Evolutionary conservation across 2,329 filamentous ascomycete genomes (phyloP).

Genomic region (Neonectria coccinea): DNA sequence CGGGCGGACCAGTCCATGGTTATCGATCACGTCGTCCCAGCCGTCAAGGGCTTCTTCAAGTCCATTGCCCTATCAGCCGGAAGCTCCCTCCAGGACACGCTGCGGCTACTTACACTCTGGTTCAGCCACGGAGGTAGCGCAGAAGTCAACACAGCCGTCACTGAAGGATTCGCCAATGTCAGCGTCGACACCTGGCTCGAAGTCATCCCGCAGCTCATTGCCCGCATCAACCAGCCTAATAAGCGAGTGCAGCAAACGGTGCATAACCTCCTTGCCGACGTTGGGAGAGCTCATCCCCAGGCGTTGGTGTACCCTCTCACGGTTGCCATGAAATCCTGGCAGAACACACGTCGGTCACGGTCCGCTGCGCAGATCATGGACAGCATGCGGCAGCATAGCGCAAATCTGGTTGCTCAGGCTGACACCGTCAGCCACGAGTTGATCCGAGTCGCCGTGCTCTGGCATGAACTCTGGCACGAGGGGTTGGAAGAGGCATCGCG

Average conservation of each 20-base stretch:
- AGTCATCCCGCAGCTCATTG: conserved; percentile 97
- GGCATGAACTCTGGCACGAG: conserved; percentile 99
- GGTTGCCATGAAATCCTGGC: conserved; percentile 94
- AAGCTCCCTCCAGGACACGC: conserved; percentile 94
- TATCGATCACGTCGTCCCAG: conserved; percentile 90
- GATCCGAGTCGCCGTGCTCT: conserved; percentile 94
- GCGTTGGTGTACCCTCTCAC: conserved; percentile 97
- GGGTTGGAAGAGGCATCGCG: conserved; percentile 95
- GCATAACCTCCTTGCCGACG: conserved; percentile 90
- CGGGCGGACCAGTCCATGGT: conserved; percentile 73
- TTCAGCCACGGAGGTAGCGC: conserved; percentile 90
- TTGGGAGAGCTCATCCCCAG: conserved; percentile 94
- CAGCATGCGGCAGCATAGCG: conserved; percentile 95
- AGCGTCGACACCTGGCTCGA: conserved; percentile 99
- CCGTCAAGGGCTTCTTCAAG: conserved; percentile 95
- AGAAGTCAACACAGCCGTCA: conserved; percentile 90
- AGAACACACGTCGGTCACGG: conserved; percentile 83
- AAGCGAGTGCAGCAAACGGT: conserved; percentile 88
- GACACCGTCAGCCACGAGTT: conserved; percentile 96
- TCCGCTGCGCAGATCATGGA: conserved; percentile 97
- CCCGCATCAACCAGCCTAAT: conserved; percentile 96
- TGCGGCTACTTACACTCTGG: conserved; percentile 93
- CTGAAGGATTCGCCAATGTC: conserved; percentile 89
- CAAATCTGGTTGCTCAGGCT: conserved; percentile 92
- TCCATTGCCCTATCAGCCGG: conserved; percentile 92